phyloP scores from a whole-genome alignment of 164 flowering plant genomes.

The Kalanchoe fedtschenkoi region DNA sequence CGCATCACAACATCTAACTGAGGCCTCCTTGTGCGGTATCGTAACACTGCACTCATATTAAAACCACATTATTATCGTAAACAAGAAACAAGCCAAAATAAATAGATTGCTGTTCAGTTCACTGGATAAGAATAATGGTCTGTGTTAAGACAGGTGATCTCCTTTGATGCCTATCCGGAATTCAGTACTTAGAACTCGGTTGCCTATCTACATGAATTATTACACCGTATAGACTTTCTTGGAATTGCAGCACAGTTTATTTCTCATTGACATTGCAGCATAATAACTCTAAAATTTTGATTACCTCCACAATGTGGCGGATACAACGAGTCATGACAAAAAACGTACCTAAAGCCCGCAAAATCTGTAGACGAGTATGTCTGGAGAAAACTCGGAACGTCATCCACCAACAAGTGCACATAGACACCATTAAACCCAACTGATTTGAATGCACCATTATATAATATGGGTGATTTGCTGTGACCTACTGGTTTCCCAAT shows the following conservation, averaged over 20 bases:
- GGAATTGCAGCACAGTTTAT: neutral
- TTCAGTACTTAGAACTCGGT: too few relatives aligned
- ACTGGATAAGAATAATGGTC: too few relatives aligned
- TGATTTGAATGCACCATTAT: constrained; percentile 64
- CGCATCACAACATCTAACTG: constrained; percentile 71
- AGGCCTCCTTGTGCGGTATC: constrained; percentile 94
- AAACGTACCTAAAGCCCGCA: constrained; percentile 83
- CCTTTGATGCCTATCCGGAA: too few relatives aligned
- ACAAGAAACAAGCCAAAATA: neutral
- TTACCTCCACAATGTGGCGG: neutral
- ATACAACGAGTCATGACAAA: neutral
- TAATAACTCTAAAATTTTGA: neutral
- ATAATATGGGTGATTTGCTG: constrained; percentile 77
- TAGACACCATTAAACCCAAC: constrained; percentile 78
- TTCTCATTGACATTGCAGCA: neutral
- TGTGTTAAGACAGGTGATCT: too few relatives aligned
- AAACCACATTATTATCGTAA: neutral
- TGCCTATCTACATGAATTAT: neutral
- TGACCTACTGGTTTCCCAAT: constrained; percentile 94
- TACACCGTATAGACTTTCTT: neutral
- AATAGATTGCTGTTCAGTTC: too few relatives aligned
- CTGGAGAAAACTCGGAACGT: constrained; percentile 48
- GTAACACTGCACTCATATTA: constrained; percentile 48
- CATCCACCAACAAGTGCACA: constrained; percentile 80
- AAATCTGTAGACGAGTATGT: constrained; percentile 79